Base-by-base conservation (phyloP, 768 basidiomycete species). In the Trametes cingulata region DNA sequence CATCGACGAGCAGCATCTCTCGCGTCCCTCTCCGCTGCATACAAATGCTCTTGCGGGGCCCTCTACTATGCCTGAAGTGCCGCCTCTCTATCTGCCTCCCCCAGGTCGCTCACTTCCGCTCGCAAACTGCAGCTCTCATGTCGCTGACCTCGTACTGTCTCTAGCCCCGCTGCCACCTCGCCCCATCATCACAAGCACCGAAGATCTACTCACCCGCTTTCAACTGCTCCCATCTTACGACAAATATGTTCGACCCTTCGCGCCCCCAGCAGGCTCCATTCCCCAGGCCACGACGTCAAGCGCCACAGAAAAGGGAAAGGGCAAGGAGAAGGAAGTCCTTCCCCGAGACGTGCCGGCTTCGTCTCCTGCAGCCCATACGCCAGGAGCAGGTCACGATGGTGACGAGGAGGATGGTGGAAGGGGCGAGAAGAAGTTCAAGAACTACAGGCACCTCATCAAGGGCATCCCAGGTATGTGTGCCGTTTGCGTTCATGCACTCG, bases 391-490 rank as follows among this genome's bases (percentile, higher is more conserved):
- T 12, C 51, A 68, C 33, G 83, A 82, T 62, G 82, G 79, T 46
- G 82, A 84, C 56, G 85, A 85, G 56, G 82, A 75, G 48, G 76
- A 77, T n/a, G 74, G 74, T 17, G 85, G 86, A 42, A 77, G 76
- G 79, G 67, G 63, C n/a, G 85, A 88, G 60, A 79, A 77, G 81
- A 91, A 86, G 81, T 85, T 82, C 77, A 88, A 87, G 78, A 89
- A 89, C 65, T 91, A 91, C 68, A 88, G 84, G 66, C 85, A 90
- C 67, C 81, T 91, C 55, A 88, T 91, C 67, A 89, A 86, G 76
- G 84, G 82, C 58, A 77, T 88, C 46, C 88, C 88, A 62, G 90
- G 86, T 87, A 71, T 66, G 84, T 77, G 36, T 49, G 2, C 29
- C 52, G 50, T 6, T 45, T 42, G 2, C 10, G 10, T 14, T 55